Conservation (phyloP, 179 eudicot species). For the Carnegiea gigantea region DNA sequence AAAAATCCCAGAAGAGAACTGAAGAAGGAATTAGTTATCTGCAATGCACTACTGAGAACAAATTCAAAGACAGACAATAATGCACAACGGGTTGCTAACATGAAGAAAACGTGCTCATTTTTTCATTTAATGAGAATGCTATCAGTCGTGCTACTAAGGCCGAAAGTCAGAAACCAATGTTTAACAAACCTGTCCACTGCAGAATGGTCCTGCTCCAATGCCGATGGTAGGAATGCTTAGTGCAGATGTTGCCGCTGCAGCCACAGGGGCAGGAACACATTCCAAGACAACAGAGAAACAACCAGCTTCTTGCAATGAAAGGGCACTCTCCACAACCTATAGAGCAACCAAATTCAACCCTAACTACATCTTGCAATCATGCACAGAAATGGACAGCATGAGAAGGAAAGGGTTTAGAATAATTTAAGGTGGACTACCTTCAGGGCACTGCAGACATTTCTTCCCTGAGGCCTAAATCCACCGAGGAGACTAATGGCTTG, state of each 20-base stretch:
- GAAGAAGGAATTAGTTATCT: background rate
- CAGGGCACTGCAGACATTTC: slow-evolving; percentile 75
- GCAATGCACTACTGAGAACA: background rate
- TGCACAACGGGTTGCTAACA: background rate
- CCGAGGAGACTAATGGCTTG: slow-evolving; percentile 98
- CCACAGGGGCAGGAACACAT: slow-evolving; percentile 93
- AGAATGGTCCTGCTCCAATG: slow-evolving; percentile 95
- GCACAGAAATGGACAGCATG: background rate
- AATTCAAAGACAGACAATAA: background rate
- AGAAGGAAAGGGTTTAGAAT: background rate
- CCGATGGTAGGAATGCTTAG: slow-evolving; percentile 89
- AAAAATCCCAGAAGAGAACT: background rate
- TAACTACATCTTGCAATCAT: background rate
- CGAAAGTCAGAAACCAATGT: background rate
- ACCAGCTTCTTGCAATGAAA: slow-evolving; percentile 91
- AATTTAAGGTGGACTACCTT: slow-evolving; percentile 42
- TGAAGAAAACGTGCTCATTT: background rate
- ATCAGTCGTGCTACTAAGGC: too few species aligned
- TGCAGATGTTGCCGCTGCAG: slow-evolving; percentile 92
- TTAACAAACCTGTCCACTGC: slow-evolving; percentile 82
- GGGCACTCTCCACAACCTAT: slow-evolving; percentile 92
- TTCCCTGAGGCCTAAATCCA: slow-evolving; percentile 97
- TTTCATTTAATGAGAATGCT: background rate
- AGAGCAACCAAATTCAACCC: slow-evolving; percentile 21
- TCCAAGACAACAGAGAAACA: slow-evolving; percentile 93